Evolutionary conservation across 2,329 filamentous ascomycete genomes (phyloP), one percentile per base, ranked within the genome.

Genomic region (Moelleriella libera): DNA sequence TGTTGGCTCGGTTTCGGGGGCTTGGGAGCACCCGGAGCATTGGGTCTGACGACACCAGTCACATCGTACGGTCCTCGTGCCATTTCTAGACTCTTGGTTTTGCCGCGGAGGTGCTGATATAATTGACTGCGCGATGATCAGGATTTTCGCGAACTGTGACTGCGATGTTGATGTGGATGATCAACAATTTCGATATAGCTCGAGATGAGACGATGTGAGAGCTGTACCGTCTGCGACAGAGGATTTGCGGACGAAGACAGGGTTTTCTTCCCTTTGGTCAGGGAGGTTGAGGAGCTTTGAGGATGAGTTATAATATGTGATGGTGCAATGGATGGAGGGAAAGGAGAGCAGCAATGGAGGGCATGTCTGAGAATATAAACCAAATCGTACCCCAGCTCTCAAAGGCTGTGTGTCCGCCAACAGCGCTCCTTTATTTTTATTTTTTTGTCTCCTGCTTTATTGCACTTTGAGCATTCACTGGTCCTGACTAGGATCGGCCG

Each of bases 1-100:
- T 41, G 40, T 41, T 21, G 40, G 14, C 40, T 14, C 14, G 59
- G 52, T 54, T 62, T 66, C 10, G 61, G 62, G 10, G 60, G 63
- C 50, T 64, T 63, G 44, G 63, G 62, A 30, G 55, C 54, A 53
- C 50, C n/a, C n/a, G n/a, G n/a, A n/a, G n/a, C n/a, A n/a, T n/a
- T 62, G 47, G 63, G 62, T 57, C 64, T 66, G 46, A 55, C 49
- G 41, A 66, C 55, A 49, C 63, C 63, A 46, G 63, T 66, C n/a
- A 58, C 62, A 48, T 66, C 63, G 49, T 66, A 66, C 2, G 63
- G 63, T 46, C 63, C 63, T 43, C 63, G 61, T 39, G 59, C 52
- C 63, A 66, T 66, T 41, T 45, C 48, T 42, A 32, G 37, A 11
- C 28, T 40, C 3, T 11, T 45, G 37, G 12, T 21, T 37, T 42